Conservation (phyloP, 164 flowering plant genomes). For the Aristolochia californica region DNA sequence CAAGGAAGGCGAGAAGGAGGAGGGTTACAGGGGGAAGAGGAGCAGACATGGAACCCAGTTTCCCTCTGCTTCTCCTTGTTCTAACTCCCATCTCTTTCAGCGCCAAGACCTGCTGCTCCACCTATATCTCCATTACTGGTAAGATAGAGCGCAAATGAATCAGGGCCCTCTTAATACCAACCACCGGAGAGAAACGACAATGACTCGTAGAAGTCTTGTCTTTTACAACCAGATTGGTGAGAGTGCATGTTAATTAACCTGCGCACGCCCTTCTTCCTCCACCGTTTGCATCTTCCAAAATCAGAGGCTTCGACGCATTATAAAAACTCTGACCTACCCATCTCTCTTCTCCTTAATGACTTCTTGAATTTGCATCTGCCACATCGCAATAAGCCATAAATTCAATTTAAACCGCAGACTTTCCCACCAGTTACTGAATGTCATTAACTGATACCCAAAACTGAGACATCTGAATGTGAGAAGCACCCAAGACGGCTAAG, state of each 20-base stretch:
- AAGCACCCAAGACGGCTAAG: background rate
- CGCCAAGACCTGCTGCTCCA: constrained; percentile 17
- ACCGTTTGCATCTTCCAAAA: constrained; percentile 15
- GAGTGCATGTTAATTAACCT: too few relatives aligned
- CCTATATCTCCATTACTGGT: constrained; percentile 24
- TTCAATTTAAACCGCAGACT: constrained; percentile 14
- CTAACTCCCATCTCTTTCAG: constrained; percentile 33
- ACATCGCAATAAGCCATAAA: constrained; percentile 32
- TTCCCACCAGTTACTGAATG: background rate
- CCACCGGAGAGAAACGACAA: constrained; percentile 14
- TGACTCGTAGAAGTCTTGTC: constrained; percentile 8
- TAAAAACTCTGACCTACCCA: constrained; percentile 51
- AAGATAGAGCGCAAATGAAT: constrained; percentile 13
- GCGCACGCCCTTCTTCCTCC: constrained; percentile 9
- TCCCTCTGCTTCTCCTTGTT: constrained; percentile 16
- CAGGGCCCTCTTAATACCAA: constrained; percentile 17
- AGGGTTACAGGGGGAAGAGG: background rate
- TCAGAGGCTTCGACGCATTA: constrained; percentile 22
- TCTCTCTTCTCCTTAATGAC: constrained; percentile 28
- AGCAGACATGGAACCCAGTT: background rate
- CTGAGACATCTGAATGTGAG: background rate
- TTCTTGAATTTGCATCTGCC: constrained; percentile 37
- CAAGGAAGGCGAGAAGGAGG: background rate
- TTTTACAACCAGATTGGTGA: too few relatives aligned
- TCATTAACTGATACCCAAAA: background rate